Base-by-base conservation (phyloP, 2,329 filamentous ascomycete species). In the Neofusicoccum kwambonambiense region DNA sequence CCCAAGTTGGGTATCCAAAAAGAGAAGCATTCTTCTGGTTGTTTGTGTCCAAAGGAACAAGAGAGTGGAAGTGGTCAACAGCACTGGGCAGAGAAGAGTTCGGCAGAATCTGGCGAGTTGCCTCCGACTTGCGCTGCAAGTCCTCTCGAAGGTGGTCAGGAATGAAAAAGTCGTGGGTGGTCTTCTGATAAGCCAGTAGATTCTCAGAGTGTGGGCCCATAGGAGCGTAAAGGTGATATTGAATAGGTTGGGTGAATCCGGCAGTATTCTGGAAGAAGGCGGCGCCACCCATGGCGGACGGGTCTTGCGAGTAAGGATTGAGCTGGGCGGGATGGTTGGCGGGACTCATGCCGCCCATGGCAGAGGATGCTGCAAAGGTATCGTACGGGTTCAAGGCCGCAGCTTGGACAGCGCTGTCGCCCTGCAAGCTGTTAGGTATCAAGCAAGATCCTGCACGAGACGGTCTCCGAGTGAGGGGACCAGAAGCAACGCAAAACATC, bases 141-240 rank as follows among this genome's bases (percentile, higher is more conserved):
- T 97, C 93, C 78, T 97, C 92, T 63, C 95, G 86, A 6, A 96
- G 78, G 66, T 92, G 89, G 72, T 97, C 93, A 0, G 92, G 88
- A 47, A 98, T 86, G 77, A 99, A 99, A 69, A 98, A 91, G 73
- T 98, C 93, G 73, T 96, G 92, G 1, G 91, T 88, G 65, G 90
- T 89, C 66, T 92, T 88, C 75, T 99, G 94, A 73, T 96, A 97
- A 2, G 90, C 88, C 69, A 91, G 83, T 35, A 97, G 83, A 68
- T 92, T 92, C 67, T 94, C 90, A 66, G 88, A 87, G 74, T 93
- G 87, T n/a, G 91, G 89, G 5, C 92, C 92, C 64, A 93, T 86
- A 0, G 93, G 93, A 37, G 92, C 91, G 76, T 99, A 99, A 12
- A 97, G 84, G 76, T 99, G 95, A 75, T 97, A 96, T 81, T 94